These are phyloP conservation scores for Podaxis sp. DNA, from an alignment of 768 basidiomycete species.

Conservation along the genomic window DNA sequence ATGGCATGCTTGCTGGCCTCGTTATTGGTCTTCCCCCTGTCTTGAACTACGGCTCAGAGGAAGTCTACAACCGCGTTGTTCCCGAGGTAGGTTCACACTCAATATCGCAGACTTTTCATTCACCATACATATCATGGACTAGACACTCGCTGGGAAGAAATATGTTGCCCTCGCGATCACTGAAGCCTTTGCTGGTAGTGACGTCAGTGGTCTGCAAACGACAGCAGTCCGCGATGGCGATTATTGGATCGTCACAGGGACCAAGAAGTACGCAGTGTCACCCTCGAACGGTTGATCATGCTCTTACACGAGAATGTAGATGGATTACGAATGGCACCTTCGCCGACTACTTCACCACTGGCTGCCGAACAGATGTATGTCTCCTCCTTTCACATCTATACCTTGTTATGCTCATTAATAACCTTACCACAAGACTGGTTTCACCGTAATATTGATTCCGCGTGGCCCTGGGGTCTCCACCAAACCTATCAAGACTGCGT, in stretches of 20 bases:
- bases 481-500: constrained; percentile 89
- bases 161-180: constrained; percentile 89
- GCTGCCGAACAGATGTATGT: constrained; percentile 66
- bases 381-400: not conserved
- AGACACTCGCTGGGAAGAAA: constrained; percentile 70
- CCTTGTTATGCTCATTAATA: not conserved
- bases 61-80: constrained; percentile 68
- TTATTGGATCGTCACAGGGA: constrained; percentile 87
- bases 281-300: not conserved
- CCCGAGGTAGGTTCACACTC: constrained; percentile 52
- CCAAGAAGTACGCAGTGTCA: constrained; percentile 71
- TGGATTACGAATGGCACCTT: constrained; percentile 92
- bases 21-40: constrained; percentile 91
- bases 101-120: not conserved
- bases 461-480: constrained; percentile 76
- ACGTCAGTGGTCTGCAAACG: constrained; percentile 82
- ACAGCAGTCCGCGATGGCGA: constrained; percentile 85
- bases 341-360: constrained; percentile 83
- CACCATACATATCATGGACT: not conserved
- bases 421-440: constrained; percentile 53
- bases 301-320: constrained; percentile 32
- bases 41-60: constrained; percentile 82
- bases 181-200: constrained; percentile 91
- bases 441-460: constrained; percentile 74
- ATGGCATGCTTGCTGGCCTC: constrained; percentile 77